Percentiles rank a stretch among this genome's conserved stretches.
Conservation (phyloP, 352 stramenopile genomes). For the Blastocystis sp. region DNA sequence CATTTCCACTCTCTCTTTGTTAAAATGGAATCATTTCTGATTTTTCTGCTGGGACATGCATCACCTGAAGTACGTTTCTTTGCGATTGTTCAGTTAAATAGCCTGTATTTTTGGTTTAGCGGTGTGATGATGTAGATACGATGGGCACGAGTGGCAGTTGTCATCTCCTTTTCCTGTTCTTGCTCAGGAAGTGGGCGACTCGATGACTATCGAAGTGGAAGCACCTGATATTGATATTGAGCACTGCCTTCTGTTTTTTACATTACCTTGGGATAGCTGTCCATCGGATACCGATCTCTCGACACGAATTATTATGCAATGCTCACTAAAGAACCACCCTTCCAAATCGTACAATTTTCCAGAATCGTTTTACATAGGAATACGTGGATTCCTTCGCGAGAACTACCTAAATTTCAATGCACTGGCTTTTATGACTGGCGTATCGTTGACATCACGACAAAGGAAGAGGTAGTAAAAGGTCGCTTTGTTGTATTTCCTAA, state of each 20-base stretch:
- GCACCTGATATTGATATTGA: not conserved
- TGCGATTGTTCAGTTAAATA: slow-evolving; percentile 1
- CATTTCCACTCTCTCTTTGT: not conserved
- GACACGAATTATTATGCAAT: not conserved
- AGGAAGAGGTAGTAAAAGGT: not conserved
- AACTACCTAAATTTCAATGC: not conserved
- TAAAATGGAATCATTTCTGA: slow-evolving; percentile 20
- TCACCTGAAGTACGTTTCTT: not conserved
- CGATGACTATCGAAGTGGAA: not conserved
- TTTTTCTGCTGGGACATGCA: slow-evolving; percentile 1
- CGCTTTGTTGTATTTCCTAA: slow-evolving; percentile 42
- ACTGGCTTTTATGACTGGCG: slow-evolving; percentile 40
- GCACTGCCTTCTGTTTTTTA: not conserved
- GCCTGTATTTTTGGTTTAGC: not conserved
- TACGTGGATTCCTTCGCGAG: not conserved
- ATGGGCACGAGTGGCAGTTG: slow-evolving; percentile 55
- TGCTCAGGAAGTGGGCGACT: not conserved
- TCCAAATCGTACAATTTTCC: not conserved
- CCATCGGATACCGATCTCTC: not conserved
- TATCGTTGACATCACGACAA: not conserved
- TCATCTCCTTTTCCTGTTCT: slow-evolving; percentile 20
- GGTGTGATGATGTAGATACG: slow-evolving; percentile 23
- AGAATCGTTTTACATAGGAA: not conserved
- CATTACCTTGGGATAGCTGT: not conserved
- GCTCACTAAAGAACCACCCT: not conserved